Percentiles rank a stretch among this genome's conserved stretches.
Evolutionary conservation across 768 basidiomycete species (phyloP).

Genomic region (Tylopilus intermedius): DNA sequence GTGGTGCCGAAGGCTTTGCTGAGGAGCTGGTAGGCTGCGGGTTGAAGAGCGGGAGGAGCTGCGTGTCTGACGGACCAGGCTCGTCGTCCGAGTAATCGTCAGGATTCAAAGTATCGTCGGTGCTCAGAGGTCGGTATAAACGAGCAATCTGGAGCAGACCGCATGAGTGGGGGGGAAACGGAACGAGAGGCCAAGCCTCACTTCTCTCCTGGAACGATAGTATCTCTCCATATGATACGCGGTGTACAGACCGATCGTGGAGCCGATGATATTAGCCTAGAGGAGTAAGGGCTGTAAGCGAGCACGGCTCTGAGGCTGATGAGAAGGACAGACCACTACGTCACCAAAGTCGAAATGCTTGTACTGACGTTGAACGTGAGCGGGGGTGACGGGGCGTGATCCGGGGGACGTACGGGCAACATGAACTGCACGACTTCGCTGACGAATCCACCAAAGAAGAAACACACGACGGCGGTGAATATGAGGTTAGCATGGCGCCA

Average conservation of each 20-base stretch:
- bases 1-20: conserved; percentile 17
- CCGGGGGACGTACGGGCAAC: conserved; percentile 51
- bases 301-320: conserved; percentile 9
- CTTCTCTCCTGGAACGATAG: conserved; percentile 77
- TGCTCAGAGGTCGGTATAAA: conserved; percentile 68
- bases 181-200: conserved; percentile 23
- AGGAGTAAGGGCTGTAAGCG: conserved; percentile 6
- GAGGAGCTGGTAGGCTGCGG: conserved; percentile 10
- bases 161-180: background rate
- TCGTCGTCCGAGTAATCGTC: conserved; percentile 45
- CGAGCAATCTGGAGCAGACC: conserved; percentile 55
- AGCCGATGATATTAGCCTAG: conserved; percentile 78
- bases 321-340: conserved; percentile 48
- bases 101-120: conserved; percentile 46
- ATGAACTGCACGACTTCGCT: conserved; percentile 80
- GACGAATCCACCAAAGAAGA: conserved; percentile 74
- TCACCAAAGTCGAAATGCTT: conserved; percentile 72
- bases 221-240: conserved; percentile 69
- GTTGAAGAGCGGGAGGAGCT: conserved; percentile 53
- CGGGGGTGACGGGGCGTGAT: background rate
- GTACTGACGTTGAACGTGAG: conserved; percentile 37
- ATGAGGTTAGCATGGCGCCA: conserved; percentile 73
- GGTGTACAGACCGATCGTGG: conserved; percentile 59
- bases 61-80: conserved; percentile 42
- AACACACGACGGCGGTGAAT: conserved; percentile 64